Evolutionary conservation across 352 stramenopile species (phyloP), one percentile per base, ranked within the genome.

Genomic region (Phytophthora uliginosa): DNA sequence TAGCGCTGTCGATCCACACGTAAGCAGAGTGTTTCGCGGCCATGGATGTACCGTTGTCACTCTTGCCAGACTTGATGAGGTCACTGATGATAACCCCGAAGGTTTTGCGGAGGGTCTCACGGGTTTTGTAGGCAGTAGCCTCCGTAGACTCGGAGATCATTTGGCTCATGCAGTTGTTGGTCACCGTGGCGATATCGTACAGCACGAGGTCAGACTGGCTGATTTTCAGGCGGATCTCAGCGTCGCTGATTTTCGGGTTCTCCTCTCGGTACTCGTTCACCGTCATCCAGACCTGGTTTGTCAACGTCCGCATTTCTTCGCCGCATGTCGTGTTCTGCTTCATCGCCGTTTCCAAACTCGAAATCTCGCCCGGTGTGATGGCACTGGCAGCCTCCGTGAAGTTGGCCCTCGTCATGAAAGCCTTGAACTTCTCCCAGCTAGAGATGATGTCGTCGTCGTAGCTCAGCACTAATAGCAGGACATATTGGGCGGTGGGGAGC

Each of bases 51-150:
- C 82, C 82, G 15, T 76, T 81, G 59, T 75, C 51, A n/a, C 70
- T 77, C 24, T 61, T 79, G 0, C 74, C 77, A 15, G 68, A 63
- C 50, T 64, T 78, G 40, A 89, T 81, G 24, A 92, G 68, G 20
- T 84, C 72, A 63, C 88, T 79, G 7, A 92, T 67, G 18, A 92
- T 84, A 17, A 83, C 78, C 1, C 80, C 64, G 9, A 88, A 69
- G 1, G 81, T 83, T 58, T 85, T 85, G 42, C 82, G 74, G 9
- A 91, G 79, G 13, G 69, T 76, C 28, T 88, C 82, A 31, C 85
- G 81, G 15, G 70, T 83, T 17, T 67, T 54, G 58, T 79, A 84
- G 1, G 69, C 74, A 0, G 69, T 81, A 1, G 38, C 59, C 4
- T 42, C 8, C 1, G 31, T 73, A 3, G 69, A 78, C 36, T 78